Base-by-base conservation (phyloP, 257 asterid genomes). In the Eustoma russellianum region DNA sequence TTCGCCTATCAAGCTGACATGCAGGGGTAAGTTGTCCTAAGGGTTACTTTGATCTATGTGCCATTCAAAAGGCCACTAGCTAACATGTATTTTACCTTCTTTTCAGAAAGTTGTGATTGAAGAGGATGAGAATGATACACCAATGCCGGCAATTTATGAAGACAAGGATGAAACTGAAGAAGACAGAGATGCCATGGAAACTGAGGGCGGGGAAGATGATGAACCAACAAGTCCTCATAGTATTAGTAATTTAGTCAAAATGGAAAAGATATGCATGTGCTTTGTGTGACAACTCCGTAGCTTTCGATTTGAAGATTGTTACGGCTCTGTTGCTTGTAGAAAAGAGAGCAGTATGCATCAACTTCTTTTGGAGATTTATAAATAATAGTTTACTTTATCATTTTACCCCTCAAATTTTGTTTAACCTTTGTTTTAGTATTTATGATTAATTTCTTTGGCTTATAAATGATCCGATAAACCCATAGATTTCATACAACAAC, bases 131-230 rank as follows among this genome's bases (percentile, higher is more conserved):
- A 64, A 66, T 45, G 70, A 58, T 38, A 51, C 16, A 44, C 52
- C 67, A 48, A 64, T 59, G 16, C 90, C 97, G 5, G 66, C 65
- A 50, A 74, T 89, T 47, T 89, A 61, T 17, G 93, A 82, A 66
- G 94, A 88, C 53, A 65, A 71, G 1, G 81, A 75, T 62, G 94
- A 73, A 9, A 77, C 80, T 46, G 91, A 77, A 1, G 81, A 71
- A 5, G 90, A 68, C 41, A 83, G 57, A 50, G 90, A 74, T 61
- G 71, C 83, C 34, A 79, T 89, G 94, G 97, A 86, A 48, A 78
- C 78, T 1, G 93, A 76, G 53, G 50, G 69, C 13, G 77, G 66
- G 49, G 72, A 77, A 52, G 88, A 71, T 55, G 77, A 55, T 54
- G 79, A 63, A 61, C 74, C 86, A 55, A 65, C 61, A 52, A 66